Base-by-base conservation (phyloP, 306 rosid species). In the Quercus gilva region DNA sequence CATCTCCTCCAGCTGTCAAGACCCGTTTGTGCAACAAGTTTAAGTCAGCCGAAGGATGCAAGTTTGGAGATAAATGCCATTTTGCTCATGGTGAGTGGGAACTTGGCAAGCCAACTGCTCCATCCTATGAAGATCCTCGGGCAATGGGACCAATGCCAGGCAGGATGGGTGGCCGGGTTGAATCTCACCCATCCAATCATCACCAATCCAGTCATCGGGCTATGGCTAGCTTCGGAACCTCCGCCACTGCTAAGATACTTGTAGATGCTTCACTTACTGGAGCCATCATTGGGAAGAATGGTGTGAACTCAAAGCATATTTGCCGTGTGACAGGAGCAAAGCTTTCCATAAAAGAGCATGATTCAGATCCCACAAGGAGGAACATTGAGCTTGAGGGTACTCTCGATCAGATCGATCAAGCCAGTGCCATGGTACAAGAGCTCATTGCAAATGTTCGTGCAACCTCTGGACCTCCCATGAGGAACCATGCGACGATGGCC, bases 361-460 rank as follows among this genome's bases (percentile, higher is more conserved):
- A 91, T 55, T 72, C 86, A 5, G 97, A 94, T 83, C 87, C 92
- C 26, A 89, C 79, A 87, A 81, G 87, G 78, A 90, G 82, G 78
- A 90, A 94, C 87, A 90, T 94, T 61, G 98, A 94, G 87, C 95
- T 94, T 11, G 98, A 91, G 81, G 98, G 98, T 3, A 88, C 88
- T 6, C 85, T 90, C 43, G 94, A 90, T 83, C 94, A 90, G 86
- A 90, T 90, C 43, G 88, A 91, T 69, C 94, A 87, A 56, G 97
- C 98, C 25, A 94, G 90, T 84, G 88, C 90, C 35, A 91, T 94
- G 95, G 98, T 94, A 41, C 95, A 85, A 6, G 98, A 91, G 86
- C 89, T 91, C 56, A 94, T 90, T 68, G 78, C 73, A 41, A 91
- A 89, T 15, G 86, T 89, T n/a, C 86, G 92, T 21, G 80, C 94